Evolutionary conservation across 2,329 filamentous ascomycete genomes (phyloP).

Genomic region (Diplocarpon mali): DNA sequence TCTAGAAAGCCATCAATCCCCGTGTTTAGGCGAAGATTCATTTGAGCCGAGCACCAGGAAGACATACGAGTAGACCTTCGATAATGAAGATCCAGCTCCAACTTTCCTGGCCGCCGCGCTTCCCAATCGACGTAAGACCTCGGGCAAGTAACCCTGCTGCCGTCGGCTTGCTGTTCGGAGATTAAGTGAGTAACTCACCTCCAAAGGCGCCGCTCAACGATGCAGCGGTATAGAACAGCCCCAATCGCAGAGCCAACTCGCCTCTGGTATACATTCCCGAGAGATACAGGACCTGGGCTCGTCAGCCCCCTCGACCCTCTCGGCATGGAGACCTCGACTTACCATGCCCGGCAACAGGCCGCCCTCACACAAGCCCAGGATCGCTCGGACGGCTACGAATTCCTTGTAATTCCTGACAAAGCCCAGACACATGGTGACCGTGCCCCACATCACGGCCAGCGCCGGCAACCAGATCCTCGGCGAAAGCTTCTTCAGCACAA

Average conservation of each 20-base stretch:
- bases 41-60: neutral
- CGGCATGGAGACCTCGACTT: conserved; percentile 4
- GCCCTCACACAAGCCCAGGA: conserved; percentile 53
- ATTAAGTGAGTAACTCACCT: conserved; percentile 25
- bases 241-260: conserved; percentile 43
- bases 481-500: conserved; percentile 39
- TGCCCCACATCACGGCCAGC: conserved; percentile 54
- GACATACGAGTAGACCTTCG: conserved; percentile 39
- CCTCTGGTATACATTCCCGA: conserved; percentile 47
- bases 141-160: conserved; percentile 40
- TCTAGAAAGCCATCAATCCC: conserved; percentile 30
- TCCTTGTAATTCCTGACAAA: conserved; percentile 30
- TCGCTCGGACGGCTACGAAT: conserved; percentile 49
- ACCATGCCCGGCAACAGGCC: conserved; percentile 57
- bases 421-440: conserved; percentile 55
- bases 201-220: conserved; percentile 48
- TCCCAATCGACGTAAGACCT: conserved; percentile 48
- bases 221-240: conserved; percentile 57
- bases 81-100: conserved; percentile 44
- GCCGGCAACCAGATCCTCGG: conserved; percentile 54
- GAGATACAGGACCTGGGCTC: conserved; percentile 46
- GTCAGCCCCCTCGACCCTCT: neutral
- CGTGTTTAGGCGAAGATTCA: too few relatives aligned
- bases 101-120: conserved; percentile 34
- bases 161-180: neutral